phyloP scores from a whole-genome alignment of 495 filamentous ascomycete species.

The Hypoxylon fragiforme region DNA sequence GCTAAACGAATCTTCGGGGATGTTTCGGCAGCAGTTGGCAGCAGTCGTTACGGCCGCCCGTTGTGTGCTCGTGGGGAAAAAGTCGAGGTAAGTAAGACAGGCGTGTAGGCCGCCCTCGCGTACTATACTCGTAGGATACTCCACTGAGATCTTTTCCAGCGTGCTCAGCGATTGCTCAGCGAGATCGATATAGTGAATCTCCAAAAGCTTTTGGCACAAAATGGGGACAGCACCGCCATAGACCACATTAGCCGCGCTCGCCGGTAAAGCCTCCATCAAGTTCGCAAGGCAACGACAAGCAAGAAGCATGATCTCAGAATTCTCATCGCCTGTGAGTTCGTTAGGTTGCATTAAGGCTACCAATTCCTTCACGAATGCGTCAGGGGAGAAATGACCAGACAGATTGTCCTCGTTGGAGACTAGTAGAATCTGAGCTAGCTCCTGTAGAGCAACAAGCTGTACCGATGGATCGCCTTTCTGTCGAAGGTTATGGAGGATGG shows the following conservation, averaged over 20 bases:
- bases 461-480: slow-evolving; percentile 86
- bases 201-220: slow-evolving; percentile 88
- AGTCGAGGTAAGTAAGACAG: slow-evolving; percentile 92
- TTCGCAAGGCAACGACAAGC: slow-evolving; percentile 97
- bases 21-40: slow-evolving; percentile 96
- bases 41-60: slow-evolving; percentile 95
- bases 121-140: slow-evolving; percentile 95
- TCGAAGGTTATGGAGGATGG: slow-evolving; percentile 80
- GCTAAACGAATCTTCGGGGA: slow-evolving; percentile 88
- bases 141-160: slow-evolving; percentile 93
- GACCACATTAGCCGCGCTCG: slow-evolving; percentile 91
- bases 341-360: slow-evolving; percentile 89
- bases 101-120: slow-evolving; percentile 93
- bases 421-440: slow-evolving; percentile 89
- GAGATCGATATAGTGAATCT: slow-evolving; percentile 95
- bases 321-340: slow-evolving; percentile 81
- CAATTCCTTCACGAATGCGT: slow-evolving; percentile 93
- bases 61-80: slow-evolving; percentile 97
- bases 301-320: slow-evolving; percentile 96
- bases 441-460: slow-evolving; percentile 89
- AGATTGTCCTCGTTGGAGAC: slow-evolving; percentile 97
- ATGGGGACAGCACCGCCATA: slow-evolving; percentile 95
- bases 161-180: slow-evolving; percentile 97
- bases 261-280: slow-evolving; percentile 93
- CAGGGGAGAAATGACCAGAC: slow-evolving; percentile 91